Base-by-base conservation (phyloP, 208 protist species). In the Trypanosoma scelopori region DNA sequence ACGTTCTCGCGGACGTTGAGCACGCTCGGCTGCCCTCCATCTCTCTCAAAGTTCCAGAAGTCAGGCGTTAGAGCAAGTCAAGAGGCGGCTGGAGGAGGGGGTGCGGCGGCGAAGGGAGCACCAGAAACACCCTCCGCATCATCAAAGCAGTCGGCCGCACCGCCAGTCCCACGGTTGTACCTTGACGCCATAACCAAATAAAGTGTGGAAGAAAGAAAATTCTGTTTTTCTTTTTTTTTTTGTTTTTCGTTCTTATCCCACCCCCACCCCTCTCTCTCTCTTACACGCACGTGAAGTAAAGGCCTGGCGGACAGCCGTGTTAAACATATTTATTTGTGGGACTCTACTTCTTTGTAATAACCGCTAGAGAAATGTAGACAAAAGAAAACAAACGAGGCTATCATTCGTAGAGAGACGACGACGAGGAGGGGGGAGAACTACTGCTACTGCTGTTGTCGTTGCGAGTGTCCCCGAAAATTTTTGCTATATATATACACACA, bases 1-100 rank as follows among this genome's bases (percentile, higher is more conserved):
- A 16, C 35, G 18, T 27, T 57, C 27, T 55, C 25, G 25, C 50
- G 50, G n/a, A 37, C 50, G 50, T 13, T 27, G 25, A 55, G 50
- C n/a, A 37, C 0, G n/a, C 9, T 35, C 12, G 15, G 18, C 35
- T 20, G 9, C 27, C 5, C 1, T n/a, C n/a, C 25, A 18, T 9
- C 32, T 37, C 5, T 55, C 27, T 18, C 12, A 7, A 39, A 39
- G 22, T 55, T 30, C 27, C 13, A 2, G 5, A 55, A 55, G 50
- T 16, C 5, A 15, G n/a, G 13, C 11, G 13, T 5, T 27, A 30
- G 27, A 1, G 27, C 15, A n/a, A 28, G 25, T 55, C 6, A 25
- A 15, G 27, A 20, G 20, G 27, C 27, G 15, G 35, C 32, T 39
- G 23, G 18, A 5, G 23, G 12, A 39, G 11, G 18, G 9, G 23